phyloP scores from a whole-genome alignment of 768 basidiomycete species.

The Agrocybe pediades region DNA sequence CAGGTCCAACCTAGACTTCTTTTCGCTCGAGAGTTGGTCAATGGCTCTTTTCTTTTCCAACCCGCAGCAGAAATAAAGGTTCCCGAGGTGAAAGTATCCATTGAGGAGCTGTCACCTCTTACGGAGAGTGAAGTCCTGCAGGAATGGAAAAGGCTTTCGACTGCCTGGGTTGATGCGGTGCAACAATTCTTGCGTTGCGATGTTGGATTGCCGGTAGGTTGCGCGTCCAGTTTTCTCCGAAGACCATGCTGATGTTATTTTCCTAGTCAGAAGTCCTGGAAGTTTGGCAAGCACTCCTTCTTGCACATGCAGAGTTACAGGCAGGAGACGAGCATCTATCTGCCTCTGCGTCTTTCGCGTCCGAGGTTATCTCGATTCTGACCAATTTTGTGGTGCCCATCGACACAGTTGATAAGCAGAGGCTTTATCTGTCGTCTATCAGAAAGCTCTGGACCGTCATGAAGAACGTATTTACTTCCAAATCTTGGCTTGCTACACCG shows the following conservation, averaged over 20 bases:
- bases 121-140: conserved; percentile 24
- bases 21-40: conserved; percentile 40
- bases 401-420: conserved; percentile 28
- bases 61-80: neutral
- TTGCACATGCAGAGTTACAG: conserved; percentile 45
- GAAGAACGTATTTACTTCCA: conserved; percentile 44
- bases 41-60: conserved; percentile 34
- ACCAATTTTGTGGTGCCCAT: conserved; percentile 32
- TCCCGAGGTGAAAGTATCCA: neutral
- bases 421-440: conserved; percentile 38
- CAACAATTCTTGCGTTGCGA: conserved; percentile 9
- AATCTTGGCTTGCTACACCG: conserved; percentile 38
- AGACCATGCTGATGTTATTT: neutral
- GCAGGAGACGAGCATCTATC: conserved; percentile 38
- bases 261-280: conserved; percentile 39
- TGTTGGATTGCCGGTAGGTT: conserved; percentile 6
- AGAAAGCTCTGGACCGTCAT: conserved; percentile 52
- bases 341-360: conserved; percentile 33
- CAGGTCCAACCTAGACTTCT: conserved; percentile 1
- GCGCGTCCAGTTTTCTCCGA: conserved; percentile 1
- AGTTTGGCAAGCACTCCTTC: conserved; percentile 60
- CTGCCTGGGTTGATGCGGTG: conserved; percentile 18
- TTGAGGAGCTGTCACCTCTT: conserved; percentile 11
- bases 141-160: conserved; percentile 24
- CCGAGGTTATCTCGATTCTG: conserved; percentile 34